Evolutionary conservation across 2,329 filamentous ascomycete species (phyloP).

Genomic region (Ophiobolus disseminans): DNA sequence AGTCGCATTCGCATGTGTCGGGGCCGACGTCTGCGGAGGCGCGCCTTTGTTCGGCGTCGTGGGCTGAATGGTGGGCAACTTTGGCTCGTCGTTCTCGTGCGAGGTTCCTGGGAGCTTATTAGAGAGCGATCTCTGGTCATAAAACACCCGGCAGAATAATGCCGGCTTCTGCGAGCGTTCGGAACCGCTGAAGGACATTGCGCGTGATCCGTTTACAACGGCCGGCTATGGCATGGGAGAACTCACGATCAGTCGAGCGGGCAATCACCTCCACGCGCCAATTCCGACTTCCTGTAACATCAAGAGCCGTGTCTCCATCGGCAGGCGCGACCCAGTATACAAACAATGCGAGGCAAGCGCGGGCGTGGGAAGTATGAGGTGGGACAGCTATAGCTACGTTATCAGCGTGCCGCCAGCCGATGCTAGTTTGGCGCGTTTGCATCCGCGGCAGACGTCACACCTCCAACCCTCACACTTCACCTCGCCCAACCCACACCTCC

Average conservation of each 20-base stretch:
- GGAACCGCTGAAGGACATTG: slow-evolving; percentile 26
- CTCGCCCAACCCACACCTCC: background rate
- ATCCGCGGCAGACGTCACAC: background rate
- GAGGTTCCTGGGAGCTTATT: slow-evolving; percentile 30
- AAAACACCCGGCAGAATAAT: slow-evolving; percentile 11
- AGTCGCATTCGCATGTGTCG: slow-evolving; percentile 35
- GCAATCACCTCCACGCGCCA: slow-evolving; percentile 42
- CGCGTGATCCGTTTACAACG: slow-evolving; percentile 26
- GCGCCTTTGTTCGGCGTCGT: slow-evolving; percentile 38
- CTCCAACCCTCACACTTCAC: background rate
- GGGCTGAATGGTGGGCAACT: slow-evolving; percentile 38
- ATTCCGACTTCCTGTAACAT: slow-evolving; percentile 41
- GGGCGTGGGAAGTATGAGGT: slow-evolving; percentile 22
- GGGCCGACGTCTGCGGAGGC: slow-evolving; percentile 20
- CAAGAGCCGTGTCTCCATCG: slow-evolving; percentile 46
- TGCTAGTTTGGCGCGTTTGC: background rate
- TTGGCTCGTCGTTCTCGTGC: slow-evolving; percentile 14
- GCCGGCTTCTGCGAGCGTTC: slow-evolving; percentile 19
- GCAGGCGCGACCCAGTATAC: slow-evolving; percentile 33
- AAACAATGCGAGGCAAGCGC: slow-evolving; percentile 19
- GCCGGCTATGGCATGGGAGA: background rate
- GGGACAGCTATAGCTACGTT: slow-evolving; percentile 4
- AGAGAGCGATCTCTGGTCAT: slow-evolving; percentile 24
- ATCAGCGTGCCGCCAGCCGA: slow-evolving; percentile 3
- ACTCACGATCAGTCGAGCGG: slow-evolving; percentile 20